Evolutionary conservation across 2,329 filamentous ascomycete genomes (phyloP).

Genomic region (Exophiala calicioides): DNA sequence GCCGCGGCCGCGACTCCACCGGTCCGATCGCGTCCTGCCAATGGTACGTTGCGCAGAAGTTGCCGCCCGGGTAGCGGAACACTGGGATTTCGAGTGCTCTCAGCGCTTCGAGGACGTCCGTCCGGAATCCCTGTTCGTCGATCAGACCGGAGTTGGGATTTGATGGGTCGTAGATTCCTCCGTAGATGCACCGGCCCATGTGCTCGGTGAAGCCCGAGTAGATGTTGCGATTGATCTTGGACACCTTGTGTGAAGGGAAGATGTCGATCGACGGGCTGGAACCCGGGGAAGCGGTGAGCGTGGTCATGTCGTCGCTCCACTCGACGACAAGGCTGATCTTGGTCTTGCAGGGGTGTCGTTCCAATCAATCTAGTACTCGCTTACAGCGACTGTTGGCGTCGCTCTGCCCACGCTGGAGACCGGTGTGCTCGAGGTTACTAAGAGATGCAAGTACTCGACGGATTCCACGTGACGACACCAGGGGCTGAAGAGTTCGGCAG

Average conservation of each 20-base stretch:
- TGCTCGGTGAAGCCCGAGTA: conserved; percentile 89
- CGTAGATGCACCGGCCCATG: conserved; percentile 87
- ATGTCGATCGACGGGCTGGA: conserved; percentile 65
- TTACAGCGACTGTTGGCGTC: too few species aligned
- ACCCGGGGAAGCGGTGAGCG: conserved; percentile 65
- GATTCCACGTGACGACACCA: too few species aligned
- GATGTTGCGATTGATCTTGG: conserved; percentile 75
- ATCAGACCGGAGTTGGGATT: conserved; percentile 61
- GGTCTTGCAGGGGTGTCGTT: too few species aligned
- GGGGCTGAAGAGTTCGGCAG: too few species aligned
- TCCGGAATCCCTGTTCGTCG: conserved; percentile 73
- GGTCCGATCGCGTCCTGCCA: conserved; percentile 82
- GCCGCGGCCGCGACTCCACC: conserved; percentile 64
- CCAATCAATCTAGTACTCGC: too few species aligned
- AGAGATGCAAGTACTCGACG: too few species aligned
- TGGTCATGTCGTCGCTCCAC: conserved; percentile 58
- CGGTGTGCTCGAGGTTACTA: too few species aligned
- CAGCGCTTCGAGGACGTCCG: conserved; percentile 73
- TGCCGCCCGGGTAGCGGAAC: conserved; percentile 72
- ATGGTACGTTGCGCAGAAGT: conserved; percentile 82
- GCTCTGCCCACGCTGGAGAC: too few species aligned
- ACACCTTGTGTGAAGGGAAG: conserved; percentile 64
- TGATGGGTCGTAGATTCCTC: conserved; percentile 77
- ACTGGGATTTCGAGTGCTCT: conserved; percentile 74
- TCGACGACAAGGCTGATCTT: background rate